Evolutionary conservation across 495 filamentous ascomycete species (phyloP).

Genomic region (Tuber calosporum): DNA sequence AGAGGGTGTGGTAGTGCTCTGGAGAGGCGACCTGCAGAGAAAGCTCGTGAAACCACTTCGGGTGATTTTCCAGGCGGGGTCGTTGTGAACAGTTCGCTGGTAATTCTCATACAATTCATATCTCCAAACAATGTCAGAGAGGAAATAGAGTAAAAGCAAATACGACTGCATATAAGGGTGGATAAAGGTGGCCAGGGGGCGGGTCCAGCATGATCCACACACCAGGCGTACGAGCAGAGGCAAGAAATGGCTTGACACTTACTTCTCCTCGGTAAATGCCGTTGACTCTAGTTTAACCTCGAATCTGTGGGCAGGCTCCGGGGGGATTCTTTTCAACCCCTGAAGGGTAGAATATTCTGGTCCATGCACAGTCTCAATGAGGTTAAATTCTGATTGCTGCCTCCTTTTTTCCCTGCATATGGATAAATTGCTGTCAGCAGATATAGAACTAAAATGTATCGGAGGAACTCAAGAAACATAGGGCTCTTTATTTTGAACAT

Average conservation of each 20-base stretch:
- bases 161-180: neutral
- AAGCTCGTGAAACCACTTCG: constrained; percentile 68
- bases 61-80: constrained; percentile 60
- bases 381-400: constrained; percentile 66
- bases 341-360: constrained; percentile 55
- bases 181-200: neutral
- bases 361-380: constrained; percentile 66
- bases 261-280: constrained; percentile 82
- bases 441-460: constrained; percentile 22
- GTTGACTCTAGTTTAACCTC: constrained; percentile 73
- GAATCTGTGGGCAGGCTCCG: constrained; percentile 71
- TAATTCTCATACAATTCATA: constrained; percentile 75
- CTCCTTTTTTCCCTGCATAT: constrained; percentile 59
- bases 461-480: constrained; percentile 9
- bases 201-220: neutral
- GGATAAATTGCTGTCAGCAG: constrained; percentile 18
- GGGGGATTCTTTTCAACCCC: constrained; percentile 40
- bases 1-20: constrained; percentile 46
- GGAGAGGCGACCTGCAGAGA: constrained; percentile 72
- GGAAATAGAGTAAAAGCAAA: constrained; percentile 5
- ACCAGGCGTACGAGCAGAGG: neutral
- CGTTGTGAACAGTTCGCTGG: constrained; percentile 71
- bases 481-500: constrained; percentile 7
- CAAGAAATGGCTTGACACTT: constrained; percentile 24
- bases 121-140: constrained; percentile 39